Evolutionary conservation across 805 yeast species (phyloP).

Genomic region (Lipomyces starkeyi): DNA sequence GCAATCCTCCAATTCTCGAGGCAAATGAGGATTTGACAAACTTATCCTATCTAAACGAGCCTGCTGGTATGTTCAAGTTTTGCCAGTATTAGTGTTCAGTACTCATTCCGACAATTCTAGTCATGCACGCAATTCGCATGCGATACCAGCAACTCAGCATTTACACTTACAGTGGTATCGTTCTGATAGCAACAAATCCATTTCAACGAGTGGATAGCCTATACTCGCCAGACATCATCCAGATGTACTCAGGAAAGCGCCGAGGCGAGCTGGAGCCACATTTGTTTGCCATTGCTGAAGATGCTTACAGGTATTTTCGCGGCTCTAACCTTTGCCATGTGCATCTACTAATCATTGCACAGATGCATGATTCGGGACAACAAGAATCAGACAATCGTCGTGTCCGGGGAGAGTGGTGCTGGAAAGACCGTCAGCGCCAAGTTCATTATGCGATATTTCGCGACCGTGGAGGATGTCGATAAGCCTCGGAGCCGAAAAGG

Average conservation of each 20-base stretch:
- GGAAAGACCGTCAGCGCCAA: constrained; percentile 98
- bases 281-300: constrained; percentile 96
- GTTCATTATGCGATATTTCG: constrained; percentile 96
- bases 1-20: constrained; percentile 91
- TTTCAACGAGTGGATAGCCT: constrained; percentile 90
- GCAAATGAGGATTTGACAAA: constrained; percentile 94
- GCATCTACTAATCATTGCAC: background rate
- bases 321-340: no score
- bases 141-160: constrained; percentile 89
- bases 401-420: constrained; percentile 98
- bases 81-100: background rate
- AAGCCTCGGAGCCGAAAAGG: constrained; percentile 42
- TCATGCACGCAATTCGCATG: constrained; percentile 86
- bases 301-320: constrained; percentile 63
- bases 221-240: constrained; percentile 90
- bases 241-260: constrained; percentile 89
- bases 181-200: constrained; percentile 94
- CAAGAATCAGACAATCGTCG: constrained; percentile 92
- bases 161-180: constrained; percentile 96
- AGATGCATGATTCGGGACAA: constrained; percentile 88
- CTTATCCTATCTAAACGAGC: constrained; percentile 90
- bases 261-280: constrained; percentile 97
- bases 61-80: constrained; percentile 55
- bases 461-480: constrained; percentile 75
- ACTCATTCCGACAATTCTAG: constrained; percentile 44